Conservation (phyloP, 352 stramenopile genomes). For the Globisporangium parvum region DNA sequence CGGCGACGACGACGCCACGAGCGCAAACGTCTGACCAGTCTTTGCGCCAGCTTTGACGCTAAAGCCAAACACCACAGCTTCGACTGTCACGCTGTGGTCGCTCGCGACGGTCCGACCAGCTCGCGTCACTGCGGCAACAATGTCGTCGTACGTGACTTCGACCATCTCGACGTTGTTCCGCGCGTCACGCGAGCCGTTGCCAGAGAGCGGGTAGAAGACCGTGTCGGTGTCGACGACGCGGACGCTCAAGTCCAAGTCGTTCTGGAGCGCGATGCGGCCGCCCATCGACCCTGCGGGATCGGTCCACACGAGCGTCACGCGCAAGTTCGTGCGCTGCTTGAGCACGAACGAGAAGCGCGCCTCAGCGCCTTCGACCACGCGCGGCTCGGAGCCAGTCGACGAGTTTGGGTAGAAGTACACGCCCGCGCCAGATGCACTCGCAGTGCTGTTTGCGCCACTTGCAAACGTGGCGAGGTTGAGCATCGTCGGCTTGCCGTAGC, state of each 20-base stretch:
- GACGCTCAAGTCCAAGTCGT: conserved; percentile 66
- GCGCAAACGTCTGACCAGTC: conserved; percentile 54
- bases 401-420: conserved; percentile 57
- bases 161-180: conserved; percentile 83
- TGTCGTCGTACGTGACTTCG: conserved; percentile 51
- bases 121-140: conserved; percentile 21
- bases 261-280: conserved; percentile 47
- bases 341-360: conserved; percentile 56
- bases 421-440: conserved; percentile 16
- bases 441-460: conserved; percentile 6
- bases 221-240: conserved; percentile 39
- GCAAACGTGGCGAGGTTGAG: conserved; percentile 66
- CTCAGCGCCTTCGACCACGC: conserved; percentile 38
- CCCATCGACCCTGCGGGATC: conserved; percentile 54
- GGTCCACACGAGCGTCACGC: conserved; percentile 67
- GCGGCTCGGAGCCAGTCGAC: conserved; percentile 40
- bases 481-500: conserved; percentile 78
- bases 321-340: conserved; percentile 41
- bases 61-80: conserved; percentile 50
- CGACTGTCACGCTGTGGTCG: conserved; percentile 39
- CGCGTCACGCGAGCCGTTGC: conserved; percentile 49
- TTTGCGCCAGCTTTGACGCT: conserved; percentile 59
- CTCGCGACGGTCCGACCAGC: conserved; percentile 23
- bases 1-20: conserved; percentile 72
- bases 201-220: conserved; percentile 54